Base-by-base conservation (phyloP, 1,284 basidiomycete genomes). In the Schizophyllum commune region DNA sequence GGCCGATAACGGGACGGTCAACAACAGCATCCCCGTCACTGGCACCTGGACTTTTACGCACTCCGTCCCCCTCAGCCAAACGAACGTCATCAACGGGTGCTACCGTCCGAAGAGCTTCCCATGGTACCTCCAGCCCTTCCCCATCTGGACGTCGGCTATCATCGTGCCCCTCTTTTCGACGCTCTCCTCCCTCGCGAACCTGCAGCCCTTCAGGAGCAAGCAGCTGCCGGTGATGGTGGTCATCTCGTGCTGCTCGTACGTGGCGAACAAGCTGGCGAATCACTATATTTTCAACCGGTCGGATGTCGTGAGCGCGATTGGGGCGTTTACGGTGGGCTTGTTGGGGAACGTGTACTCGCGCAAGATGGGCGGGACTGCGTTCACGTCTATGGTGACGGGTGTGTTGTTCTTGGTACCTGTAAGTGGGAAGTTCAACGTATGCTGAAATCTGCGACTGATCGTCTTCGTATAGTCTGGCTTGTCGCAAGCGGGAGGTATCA, bases 381-480 rank as follows among this genome's bases (percentile, higher is more conserved):
- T 94, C 73, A 92, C 91, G 5, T 88, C 88, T 4, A 94, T 93
- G 91, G 91, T 92, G 32, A 89, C 91, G 4, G 92, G 92, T 58
- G 91, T 94, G 15, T 73, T 92, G 65, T 92, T 94, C 75, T 76
- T 94, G 63, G 89, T 94, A 39, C 91, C 91, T 17, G 88, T 91
- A 68, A 71, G 89, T 75, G 13, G 32, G 19, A 52, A 32, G 9
- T 53, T 47, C 19, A 27, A 21, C 27, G 5, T 52, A 32, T 58
- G 17, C 56, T 60, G 19, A 55, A 9, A 58, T 27, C 19, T 32
- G 47, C 47, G 60, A 32, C 59, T 66, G 17, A 64, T n/a, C 20
- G 57, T 62, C 62, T 27, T 56, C 67, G 13, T 68, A n/a, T n/a
- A 92, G 86, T 93, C 91, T 62, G 92, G 93, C 59, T 82, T 95